phyloP scores from a whole-genome alignment of 2,329 filamentous ascomycete species.

The Dactylellina leptospora region DNA sequence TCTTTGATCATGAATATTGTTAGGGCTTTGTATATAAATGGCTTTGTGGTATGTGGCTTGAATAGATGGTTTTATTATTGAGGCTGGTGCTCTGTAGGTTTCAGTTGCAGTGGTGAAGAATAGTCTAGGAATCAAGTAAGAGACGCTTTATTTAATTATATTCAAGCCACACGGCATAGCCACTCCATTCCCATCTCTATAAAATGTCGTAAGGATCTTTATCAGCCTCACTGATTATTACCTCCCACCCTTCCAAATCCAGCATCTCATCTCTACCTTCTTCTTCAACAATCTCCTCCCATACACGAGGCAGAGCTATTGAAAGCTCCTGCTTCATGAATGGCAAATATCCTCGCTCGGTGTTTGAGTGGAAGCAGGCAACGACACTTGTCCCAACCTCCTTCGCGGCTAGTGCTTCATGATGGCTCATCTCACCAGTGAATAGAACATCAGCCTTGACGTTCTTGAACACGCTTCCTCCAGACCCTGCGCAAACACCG shows the following conservation, averaged over 20 bases:
- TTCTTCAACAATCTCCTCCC: constrained; percentile 61
- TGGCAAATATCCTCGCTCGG: constrained; percentile 82
- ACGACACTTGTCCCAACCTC: constrained; percentile 85
- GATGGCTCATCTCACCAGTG: constrained; percentile 92
- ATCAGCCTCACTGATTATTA: constrained; percentile 81
- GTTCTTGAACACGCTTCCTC: constrained; percentile 76
- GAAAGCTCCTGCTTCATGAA: constrained; percentile 75
- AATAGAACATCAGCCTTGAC: constrained; percentile 81
- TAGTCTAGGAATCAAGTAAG: no score
- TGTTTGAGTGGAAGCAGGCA: constrained; percentile 86
- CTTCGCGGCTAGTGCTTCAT: constrained; percentile 85
- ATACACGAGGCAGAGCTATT: constrained; percentile 67
- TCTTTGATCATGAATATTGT: no score
- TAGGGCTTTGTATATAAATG: no score
- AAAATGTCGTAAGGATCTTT: constrained; percentile 84
- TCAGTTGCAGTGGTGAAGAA: no score
- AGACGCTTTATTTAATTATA: no score
- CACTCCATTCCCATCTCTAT: no score
- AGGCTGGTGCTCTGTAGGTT: no score
- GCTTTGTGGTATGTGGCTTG: no score
- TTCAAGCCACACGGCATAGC: no score
- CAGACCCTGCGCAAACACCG: constrained; percentile 73
- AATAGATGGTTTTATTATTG: no score
- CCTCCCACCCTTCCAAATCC: constrained; percentile 65
- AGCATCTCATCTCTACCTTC: constrained; percentile 56